Conservation (phyloP, 441 rosid species). For the Viola pubescens region DNA sequence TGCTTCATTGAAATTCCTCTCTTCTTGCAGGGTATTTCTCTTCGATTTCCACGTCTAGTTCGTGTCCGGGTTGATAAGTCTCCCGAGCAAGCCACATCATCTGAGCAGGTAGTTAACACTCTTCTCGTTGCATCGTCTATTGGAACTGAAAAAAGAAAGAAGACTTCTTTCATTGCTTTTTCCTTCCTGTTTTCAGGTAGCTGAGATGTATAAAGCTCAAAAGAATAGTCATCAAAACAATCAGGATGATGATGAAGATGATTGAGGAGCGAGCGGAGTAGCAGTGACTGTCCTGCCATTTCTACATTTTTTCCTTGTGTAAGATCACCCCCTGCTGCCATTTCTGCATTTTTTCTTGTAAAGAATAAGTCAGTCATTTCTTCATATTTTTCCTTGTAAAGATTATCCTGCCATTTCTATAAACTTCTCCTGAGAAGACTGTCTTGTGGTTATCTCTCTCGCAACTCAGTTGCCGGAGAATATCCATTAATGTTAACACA, state of each 20-base stretch:
- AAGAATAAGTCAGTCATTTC: too few relatives aligned
- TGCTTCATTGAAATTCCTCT: background rate
- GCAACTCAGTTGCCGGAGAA: too few relatives aligned
- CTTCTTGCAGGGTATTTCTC: constrained; percentile 60
- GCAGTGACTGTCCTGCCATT: background rate
- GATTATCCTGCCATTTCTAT: too few relatives aligned
- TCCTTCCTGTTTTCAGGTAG: constrained; percentile 45
- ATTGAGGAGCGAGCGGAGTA: constrained; percentile 25
- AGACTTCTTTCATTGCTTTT: background rate
- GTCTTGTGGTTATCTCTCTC: too few relatives aligned
- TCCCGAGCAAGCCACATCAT: constrained; percentile 75
- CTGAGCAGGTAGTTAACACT: constrained; percentile 57
- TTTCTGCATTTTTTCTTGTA: too few relatives aligned
- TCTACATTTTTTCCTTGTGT: background rate
- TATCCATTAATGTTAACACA: too few relatives aligned
- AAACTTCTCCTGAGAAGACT: too few relatives aligned
- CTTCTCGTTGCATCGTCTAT: constrained; percentile 3
- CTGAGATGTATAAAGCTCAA: constrained; percentile 80
- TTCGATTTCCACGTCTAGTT: constrained; percentile 77
- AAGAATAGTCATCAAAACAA: constrained; percentile 62
- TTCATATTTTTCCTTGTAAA: too few relatives aligned
- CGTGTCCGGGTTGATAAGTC: constrained; percentile 78
- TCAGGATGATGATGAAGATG: constrained; percentile 55
- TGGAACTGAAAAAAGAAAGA: background rate
- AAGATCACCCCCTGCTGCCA: too few relatives aligned